Evolutionary conservation across 164 flowering plant species (phyloP), one percentile per base, ranked within the genome.

Genomic region (Buxus sempervirens): DNA sequence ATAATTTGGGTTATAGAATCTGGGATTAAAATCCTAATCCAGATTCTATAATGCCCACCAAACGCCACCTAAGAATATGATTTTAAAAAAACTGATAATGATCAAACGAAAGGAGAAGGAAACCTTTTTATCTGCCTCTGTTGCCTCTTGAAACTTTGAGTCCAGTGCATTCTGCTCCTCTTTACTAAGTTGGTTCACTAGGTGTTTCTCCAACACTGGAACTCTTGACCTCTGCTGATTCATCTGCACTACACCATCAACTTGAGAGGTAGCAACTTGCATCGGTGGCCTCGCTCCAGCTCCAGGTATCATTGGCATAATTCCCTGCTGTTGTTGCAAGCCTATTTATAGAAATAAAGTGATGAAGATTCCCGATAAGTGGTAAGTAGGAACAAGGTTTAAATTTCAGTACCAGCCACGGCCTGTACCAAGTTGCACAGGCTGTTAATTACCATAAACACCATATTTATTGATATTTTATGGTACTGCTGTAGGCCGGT

Each of bases 81-180:
- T n/a, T n/a, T n/a, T n/a, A n/a, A n/a, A n/a, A n/a, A n/a, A n/a
- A n/a, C n/a, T n/a, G n/a, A n/a, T n/a, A n/a, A n/a, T n/a, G n/a
- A n/a, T n/a, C 18, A 36, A 53, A 68, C 20, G 6, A 55, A 13
- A 12, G 24, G 23, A 48, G 9, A 51, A 49, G 27, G 66, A 62
- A 70, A 73, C 98, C 92, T 89, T 92, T 76, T 88, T 88, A 68
- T 86, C 90, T 62, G 94, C 90, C 28, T 85, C 91, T 15, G 87
- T 76, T 60, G 91, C 97, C 69, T 90, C 98, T 70, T 86, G 79
- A 67, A 92, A 85, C 80, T 87, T 95, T 57, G 82, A 71, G 77
- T 85, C 87, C 22, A 92, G 76, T 12, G 91, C 70, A 67, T 79
- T 81, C 71, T 92, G 98, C 76, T 95, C 99, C 70, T 90, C 96